Evolutionary conservation across 164 flowering plant genomes (phyloP), one percentile per base, ranked within the genome.

Genomic region (Vitis cinerea): DNA sequence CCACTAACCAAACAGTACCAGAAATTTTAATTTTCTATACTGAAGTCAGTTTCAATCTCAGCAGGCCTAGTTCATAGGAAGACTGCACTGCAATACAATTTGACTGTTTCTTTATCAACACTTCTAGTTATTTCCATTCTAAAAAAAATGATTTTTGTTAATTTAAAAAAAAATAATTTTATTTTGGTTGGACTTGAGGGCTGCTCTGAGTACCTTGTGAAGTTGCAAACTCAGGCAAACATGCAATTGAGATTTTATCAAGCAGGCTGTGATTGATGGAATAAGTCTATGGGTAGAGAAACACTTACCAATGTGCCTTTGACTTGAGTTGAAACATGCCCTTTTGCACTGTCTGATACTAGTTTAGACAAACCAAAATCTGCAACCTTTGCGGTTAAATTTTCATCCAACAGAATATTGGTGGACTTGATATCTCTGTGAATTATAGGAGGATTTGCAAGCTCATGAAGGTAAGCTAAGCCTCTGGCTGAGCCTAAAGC

Each of bases 361-460:
- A 88, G 85, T 78, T 88, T 88, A 29, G 92, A 87, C 77, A 90
- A 74, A 67, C 94, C 94, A 75, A 90, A 90, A 83, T 90, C 94
- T 59, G 90, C 86, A 70, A 90, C 94, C 59, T 87, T 88, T 31
- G 94, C 92, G 8, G 75, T 80, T 49, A 90, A 72, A 67, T 74
- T 83, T 75, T 84, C 92, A 75, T 90, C 94, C 69, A 90, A 48
- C 30, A 90, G 76, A 62, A 90, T 90, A 77, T 90, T 90, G 61
- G 92, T 80, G 49, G 94, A 80, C 75, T 90, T 90, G 58, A 90
- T 79, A 68, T 90, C 94, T 75, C 94, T 79, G 79, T 90, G 94
- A 72, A 90, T 87, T 63, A 90, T 90, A 5, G 91, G 87, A 48
- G 94, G 95, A 70, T 86, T 77, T 16, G 92, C 92, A 47, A 85